Evolutionary conservation across 768 basidiomycete species (phyloP), one percentile per base, ranked within the genome.

Genomic region (Ramaria sp.): DNA sequence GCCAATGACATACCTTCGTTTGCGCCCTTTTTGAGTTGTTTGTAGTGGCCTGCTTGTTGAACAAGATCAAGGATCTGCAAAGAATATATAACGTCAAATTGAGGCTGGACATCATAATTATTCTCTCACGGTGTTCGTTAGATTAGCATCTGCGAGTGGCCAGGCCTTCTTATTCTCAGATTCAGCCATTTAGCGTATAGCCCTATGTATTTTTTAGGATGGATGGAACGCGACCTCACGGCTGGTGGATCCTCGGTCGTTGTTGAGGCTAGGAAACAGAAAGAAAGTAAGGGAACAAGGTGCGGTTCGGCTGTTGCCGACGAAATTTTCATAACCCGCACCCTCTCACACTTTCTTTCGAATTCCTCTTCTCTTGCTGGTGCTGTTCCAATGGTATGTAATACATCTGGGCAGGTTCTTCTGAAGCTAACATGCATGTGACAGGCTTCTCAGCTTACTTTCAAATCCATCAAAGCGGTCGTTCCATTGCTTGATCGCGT

Each of bases 21-120:
- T 43, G 96, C 96, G 60, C 96, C 95, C 75, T 97, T 97, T 76
- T 97, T 98, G 49, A 97, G 75, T 71, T 97, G 94, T 74, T 97
- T 97, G 77, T 95, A 96, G 71, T 93, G 87, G n/a, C 82, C 77
- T 42, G 95, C 94, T 72, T 95, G 90, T 69, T 96, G 91, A 33
- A 96, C 88, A 57, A 98, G 78, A 67, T 98, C 95, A 54, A 99
- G 80, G 66, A 98, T 96, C 92, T 95, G 13, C 42, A 19, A 9
- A 37, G 34, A 9, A 37, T 37, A 13, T 13, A 10, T 7, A 37
- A 10, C 24, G 20, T 33, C 43, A 13, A 39, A 13, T 53, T 33
- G 54, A n/a, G 46, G 22, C 33, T 24, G 39, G 31, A 15, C 19
- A 54, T 24, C 47, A 37, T 24, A 53, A 47, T 58, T 2, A 2